Percentiles rank a stretch among this genome's conserved stretches.
These are phyloP conservation scores for Coemansia sp. DNA, from an alignment of 192 early-diverging fungal species.

Conservation along the genomic window DNA sequence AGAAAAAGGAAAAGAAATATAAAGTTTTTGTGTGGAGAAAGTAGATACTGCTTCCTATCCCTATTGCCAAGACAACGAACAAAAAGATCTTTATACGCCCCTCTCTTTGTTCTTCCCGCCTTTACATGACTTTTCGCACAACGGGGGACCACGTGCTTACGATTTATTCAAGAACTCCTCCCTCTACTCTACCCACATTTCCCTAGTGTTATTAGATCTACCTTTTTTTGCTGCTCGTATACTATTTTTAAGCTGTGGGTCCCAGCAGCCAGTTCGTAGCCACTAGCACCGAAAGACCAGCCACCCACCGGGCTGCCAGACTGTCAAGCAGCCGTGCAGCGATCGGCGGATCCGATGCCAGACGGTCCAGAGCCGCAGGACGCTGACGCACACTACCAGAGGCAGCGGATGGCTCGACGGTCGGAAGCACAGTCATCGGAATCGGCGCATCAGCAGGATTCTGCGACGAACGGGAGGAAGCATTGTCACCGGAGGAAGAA, in stretches of 20 bases:
- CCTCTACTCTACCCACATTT: too few species aligned
- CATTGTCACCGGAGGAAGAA: neutral
- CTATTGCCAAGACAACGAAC: too few species aligned
- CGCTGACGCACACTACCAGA: neutral
- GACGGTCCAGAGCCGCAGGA: slow-evolving; percentile 24
- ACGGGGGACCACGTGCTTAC: too few species aligned
- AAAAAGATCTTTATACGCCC: too few species aligned
- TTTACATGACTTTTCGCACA: too few species aligned
- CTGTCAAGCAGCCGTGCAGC: slow-evolving; percentile 3
- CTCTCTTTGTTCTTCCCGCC: too few species aligned
- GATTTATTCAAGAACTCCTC: too few species aligned
- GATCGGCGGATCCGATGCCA: slow-evolving; percentile 16
- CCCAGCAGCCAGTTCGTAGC: slow-evolving; percentile 10
- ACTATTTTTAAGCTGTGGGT: too few species aligned
- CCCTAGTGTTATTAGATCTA: too few species aligned
- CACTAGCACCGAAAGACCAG: slow-evolving; percentile 3
- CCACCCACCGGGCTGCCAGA: slow-evolving; percentile 21
- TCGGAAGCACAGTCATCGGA: slow-evolving; percentile 23
- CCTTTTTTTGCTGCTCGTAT: too few species aligned
- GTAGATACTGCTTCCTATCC: too few species aligned
- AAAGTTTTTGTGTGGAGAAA: neutral
- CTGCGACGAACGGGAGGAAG: too few species aligned
- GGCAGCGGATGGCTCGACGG: neutral
- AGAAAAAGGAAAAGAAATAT: neutral
- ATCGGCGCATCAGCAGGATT: slow-evolving; percentile 8